Conservation (phyloP, 129 eudicot genomes). For the Solidago caesia region DNA sequence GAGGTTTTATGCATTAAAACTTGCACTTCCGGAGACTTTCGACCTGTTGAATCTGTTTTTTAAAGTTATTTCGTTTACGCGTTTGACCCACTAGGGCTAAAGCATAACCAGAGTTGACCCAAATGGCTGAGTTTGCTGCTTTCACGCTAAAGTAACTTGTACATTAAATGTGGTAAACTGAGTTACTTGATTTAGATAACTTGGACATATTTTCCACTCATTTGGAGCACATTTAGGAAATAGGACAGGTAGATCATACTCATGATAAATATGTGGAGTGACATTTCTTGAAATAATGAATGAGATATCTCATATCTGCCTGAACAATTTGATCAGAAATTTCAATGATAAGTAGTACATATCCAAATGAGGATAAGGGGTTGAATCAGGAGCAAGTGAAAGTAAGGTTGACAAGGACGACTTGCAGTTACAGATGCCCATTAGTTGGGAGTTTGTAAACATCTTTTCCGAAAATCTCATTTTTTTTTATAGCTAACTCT, state of each 20-base stretch:
- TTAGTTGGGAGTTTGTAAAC: neutral
- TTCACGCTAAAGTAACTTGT: neutral
- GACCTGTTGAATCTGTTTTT: neutral
- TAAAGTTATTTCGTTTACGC: neutral
- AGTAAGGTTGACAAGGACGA: neutral
- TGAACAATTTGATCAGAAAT: neutral
- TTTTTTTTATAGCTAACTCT: neutral
- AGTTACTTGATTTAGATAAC: neutral
- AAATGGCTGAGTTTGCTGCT: neutral
- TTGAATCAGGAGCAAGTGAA: neutral
- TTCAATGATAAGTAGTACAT: neutral
- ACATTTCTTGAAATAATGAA: neutral
- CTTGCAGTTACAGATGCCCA: neutral
- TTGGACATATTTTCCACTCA: neutral
- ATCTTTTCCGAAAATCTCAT: neutral
- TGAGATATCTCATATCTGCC: neutral
- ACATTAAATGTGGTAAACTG: neutral
- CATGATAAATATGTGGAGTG: no score
- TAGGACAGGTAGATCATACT: neutral
- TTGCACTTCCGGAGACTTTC: neutral
- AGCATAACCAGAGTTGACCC: neutral
- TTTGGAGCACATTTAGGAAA: constrained; percentile 1
- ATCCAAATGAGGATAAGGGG: neutral
- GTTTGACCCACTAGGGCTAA: neutral
- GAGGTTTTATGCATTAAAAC: neutral